Conservation (phyloP, 208 protist species). For the Trypanosoma cruzi region DNA sequence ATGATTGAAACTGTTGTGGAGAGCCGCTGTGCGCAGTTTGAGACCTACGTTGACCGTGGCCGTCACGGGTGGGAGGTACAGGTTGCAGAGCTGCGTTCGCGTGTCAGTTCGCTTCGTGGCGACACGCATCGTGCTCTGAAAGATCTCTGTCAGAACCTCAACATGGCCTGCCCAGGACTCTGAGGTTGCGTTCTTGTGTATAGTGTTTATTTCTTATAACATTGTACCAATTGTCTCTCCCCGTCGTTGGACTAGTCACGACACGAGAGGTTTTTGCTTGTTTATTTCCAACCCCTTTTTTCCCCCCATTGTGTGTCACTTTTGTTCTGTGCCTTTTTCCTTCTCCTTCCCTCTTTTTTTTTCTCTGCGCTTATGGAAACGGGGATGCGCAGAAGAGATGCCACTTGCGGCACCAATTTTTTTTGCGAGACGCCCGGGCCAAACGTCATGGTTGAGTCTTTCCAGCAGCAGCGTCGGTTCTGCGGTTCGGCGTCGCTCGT, state of each 20-base stretch:
- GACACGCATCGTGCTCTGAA: slow-evolving; percentile 70
- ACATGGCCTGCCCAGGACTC: slow-evolving; percentile 66
- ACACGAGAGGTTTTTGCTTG: not conserved
- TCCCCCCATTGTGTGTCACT: slow-evolving; percentile 25
- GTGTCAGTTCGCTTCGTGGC: slow-evolving; percentile 46
- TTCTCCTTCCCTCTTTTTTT: no score
- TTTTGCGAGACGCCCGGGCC: not conserved
- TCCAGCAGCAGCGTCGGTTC: not conserved
- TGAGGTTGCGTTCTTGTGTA: slow-evolving; percentile 12
- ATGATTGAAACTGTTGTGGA: slow-evolving; percentile 71
- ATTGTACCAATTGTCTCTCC: not conserved
- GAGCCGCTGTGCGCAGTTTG: slow-evolving; percentile 55
- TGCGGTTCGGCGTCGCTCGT: not conserved
- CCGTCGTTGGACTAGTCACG: not conserved
- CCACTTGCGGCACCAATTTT: not conserved
- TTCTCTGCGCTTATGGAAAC: slow-evolving; percentile 5
- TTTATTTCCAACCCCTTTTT: no score
- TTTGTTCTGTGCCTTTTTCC: not conserved
- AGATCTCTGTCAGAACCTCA: slow-evolving; percentile 66
- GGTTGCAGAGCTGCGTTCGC: slow-evolving; percentile 55
- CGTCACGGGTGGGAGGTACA: slow-evolving; percentile 55
- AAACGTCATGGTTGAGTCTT: not conserved
- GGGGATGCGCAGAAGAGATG: not conserved
- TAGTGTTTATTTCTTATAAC: slow-evolving; percentile 5
- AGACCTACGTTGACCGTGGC: slow-evolving; percentile 33